Percentiles rank a stretch among this genome's conserved stretches.
These are phyloP conservation scores for Gossypium raimondii DNA, from an alignment of 345 rosid species.

Conservation along the genomic window DNA sequence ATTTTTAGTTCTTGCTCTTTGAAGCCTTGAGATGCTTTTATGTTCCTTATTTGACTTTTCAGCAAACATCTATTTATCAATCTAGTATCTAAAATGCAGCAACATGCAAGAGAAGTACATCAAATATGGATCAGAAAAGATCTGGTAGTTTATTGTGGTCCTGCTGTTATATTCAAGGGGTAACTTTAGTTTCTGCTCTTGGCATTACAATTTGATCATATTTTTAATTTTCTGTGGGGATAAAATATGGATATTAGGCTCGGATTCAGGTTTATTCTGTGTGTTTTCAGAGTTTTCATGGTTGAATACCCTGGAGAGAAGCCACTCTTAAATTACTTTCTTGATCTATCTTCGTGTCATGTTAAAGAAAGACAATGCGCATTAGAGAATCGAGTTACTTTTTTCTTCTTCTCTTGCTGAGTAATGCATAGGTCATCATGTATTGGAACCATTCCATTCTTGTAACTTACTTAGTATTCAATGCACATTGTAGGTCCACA, in stretches of 20 bases:
- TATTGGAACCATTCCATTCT: background rate
- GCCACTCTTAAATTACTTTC: background rate
- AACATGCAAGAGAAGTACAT: background rate
- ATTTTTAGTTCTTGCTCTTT: background rate
- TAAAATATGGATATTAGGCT: background rate
- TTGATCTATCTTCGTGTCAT: background rate
- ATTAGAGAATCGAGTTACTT: background rate
- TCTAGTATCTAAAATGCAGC: background rate
- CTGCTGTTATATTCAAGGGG: background rate
- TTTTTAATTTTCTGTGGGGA: background rate
- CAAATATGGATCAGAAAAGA: background rate
- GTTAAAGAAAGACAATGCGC: background rate
- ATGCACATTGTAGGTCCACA: slow-evolving; percentile 65
- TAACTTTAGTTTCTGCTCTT: background rate
- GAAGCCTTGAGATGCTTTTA: background rate
- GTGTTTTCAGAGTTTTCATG: background rate
- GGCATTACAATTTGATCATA: background rate
- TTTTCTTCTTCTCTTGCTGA: background rate
- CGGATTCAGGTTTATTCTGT: background rate
- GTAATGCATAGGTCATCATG: background rate
- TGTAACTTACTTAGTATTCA: slow-evolving; percentile 6
- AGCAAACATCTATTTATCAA: background rate
- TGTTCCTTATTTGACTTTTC: background rate
- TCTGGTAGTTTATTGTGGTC: background rate
- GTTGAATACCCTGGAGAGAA: background rate